Base-by-base conservation (phyloP, 192 early-diverging fungal species). In the Coemansia sp. region DNA sequence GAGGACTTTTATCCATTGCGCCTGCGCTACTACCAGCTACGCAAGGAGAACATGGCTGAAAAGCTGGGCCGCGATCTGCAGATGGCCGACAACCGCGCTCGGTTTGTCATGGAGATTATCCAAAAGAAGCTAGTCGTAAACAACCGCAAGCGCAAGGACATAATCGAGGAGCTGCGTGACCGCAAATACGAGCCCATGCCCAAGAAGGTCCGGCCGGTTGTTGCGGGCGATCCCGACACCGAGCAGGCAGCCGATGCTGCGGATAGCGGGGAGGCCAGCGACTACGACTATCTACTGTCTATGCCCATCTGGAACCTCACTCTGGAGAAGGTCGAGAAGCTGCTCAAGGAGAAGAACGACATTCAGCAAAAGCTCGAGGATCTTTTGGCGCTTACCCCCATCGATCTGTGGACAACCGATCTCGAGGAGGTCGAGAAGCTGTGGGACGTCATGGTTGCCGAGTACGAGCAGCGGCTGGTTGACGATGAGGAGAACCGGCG, bases 251-350 rank as follows among this genome's bases (percentile, higher is more conserved):
- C 66, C 14, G 70, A 72, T 23, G 52, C 56, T 9, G 55, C 60
- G 13, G 76, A 61, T 21, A 36, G 31, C 1, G 75, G 64, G 14
- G 61, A 61, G 18, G 63, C 62, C 26, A 72, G 76, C 7, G 81
- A 78, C 62, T 97, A 85, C 65, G 93, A 96, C 69, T 99, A 97
- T 66, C 82, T 99, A 25, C 73, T 99, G 64, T 83, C 82, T 18
- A 94, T 97, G 88, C 89, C 92, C 28, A 92, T 97, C 45, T 94
- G 92, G 88, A 94, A 86, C 59, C 84, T 99, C 67, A 97, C 95
- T 10, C 75, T 84, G 56, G 92, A 99, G 63, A 95, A 94, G 79
- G 85, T 93, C 18, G 86, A 94, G 43, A 83, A 90, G 67, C 79
- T 97, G 35, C 83, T 82, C 21, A 88, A 87, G 55, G 86, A 96